Evolutionary conservation across 169 alveolate species (phyloP).

Genomic region (Plasmodium sp.): DNA sequence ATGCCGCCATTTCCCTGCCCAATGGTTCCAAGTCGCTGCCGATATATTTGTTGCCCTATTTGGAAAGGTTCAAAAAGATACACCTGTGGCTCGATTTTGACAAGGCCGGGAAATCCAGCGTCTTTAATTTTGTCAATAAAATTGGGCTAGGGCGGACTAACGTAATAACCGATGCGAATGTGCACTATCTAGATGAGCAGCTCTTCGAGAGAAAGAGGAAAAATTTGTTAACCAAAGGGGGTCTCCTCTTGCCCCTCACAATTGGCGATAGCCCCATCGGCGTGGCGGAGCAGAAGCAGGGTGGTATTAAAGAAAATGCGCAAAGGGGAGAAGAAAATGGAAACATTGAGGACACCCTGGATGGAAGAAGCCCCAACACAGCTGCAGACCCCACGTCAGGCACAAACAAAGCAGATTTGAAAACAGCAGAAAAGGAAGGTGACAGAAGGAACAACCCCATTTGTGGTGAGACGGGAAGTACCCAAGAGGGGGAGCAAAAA

Average conservation of each 20-base stretch:
- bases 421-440: neutral
- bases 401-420: neutral
- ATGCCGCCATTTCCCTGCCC: conserved; percentile 94
- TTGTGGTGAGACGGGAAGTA: neutral
- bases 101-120: conserved; percentile 93
- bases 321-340: neutral
- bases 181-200: conserved; percentile 60
- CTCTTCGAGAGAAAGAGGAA: conserved; percentile 6
- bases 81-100: conserved; percentile 96
- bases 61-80: conserved; percentile 91
- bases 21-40: conserved; percentile 95
- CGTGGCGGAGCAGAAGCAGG: neutral
- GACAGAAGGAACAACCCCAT: neutral
- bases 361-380: neutral
- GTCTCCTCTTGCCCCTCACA: neutral
- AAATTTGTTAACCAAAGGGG: neutral
- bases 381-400: neutral
- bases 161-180: conserved; percentile 84
- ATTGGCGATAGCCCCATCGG: neutral
- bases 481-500: neutral
- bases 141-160: conserved; percentile 92
- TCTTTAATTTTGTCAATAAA: conserved; percentile 92
- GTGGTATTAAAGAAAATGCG: conserved; percentile 15
- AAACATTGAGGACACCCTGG: neutral
- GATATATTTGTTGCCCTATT: conserved; percentile 89